Conservation (phyloP, 208 protist species). For the Trichomonas vaginalis region DNA sequence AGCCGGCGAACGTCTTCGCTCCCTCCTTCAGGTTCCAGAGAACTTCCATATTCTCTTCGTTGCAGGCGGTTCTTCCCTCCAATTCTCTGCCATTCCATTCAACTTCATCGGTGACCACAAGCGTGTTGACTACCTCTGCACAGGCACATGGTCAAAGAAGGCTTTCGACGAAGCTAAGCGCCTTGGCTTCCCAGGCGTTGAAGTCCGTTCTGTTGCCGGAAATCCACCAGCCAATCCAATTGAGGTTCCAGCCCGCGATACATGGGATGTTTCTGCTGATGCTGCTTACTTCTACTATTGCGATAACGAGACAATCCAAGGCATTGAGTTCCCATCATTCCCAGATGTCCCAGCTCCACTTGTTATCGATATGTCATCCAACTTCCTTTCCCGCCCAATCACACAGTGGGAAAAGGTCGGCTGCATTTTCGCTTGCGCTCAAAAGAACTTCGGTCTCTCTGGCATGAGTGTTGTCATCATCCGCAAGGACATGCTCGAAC, state of each 20-base stretch:
- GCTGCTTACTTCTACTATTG: background rate
- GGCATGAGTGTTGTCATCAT: background rate
- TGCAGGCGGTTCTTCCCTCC: background rate
- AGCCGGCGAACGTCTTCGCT: background rate
- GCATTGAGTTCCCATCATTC: background rate
- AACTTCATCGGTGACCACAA: background rate
- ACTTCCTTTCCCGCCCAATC: background rate
- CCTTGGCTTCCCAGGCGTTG: background rate
- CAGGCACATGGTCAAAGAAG: constrained; percentile 6
- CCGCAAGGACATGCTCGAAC: background rate
- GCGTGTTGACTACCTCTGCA: background rate
- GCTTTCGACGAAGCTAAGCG: background rate
- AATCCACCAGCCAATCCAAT: background rate
- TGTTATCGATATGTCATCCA: background rate
- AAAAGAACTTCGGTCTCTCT: constrained; percentile 6
- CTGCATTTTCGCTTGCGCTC: background rate
- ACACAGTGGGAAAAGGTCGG: background rate
- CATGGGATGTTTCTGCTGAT: background rate
- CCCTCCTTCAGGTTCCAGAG: background rate
- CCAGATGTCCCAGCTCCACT: background rate
- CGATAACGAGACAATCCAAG: background rate
- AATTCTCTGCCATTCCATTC: constrained; percentile 18
- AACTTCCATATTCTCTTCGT: constrained; percentile 2
- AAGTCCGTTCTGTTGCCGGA: background rate
- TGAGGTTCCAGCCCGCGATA: background rate